Conservation (phyloP, 805 yeast genomes). For the Saccharomycopsis schoenii region DNA sequence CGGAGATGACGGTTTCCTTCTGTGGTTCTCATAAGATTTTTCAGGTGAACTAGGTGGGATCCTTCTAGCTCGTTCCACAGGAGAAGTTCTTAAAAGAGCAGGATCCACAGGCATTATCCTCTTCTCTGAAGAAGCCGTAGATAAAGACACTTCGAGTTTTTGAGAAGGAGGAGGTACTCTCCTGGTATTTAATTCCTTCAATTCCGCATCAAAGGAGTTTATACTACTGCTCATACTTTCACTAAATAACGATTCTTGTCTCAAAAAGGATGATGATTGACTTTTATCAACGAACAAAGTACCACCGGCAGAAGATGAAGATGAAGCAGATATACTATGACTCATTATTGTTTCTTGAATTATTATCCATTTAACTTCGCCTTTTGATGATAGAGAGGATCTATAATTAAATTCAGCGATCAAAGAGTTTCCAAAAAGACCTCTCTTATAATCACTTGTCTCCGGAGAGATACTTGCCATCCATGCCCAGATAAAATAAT, state of each 20-base stretch:
- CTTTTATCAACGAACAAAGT: neutral
- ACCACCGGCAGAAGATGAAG: neutral
- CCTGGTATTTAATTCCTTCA: neutral
- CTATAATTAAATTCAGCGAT: constrained; percentile 74
- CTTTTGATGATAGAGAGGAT: constrained; percentile 30
- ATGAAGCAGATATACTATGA: constrained; percentile 28
- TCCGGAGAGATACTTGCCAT: constrained; percentile 66
- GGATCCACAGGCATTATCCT: neutral
- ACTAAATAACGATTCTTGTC: neutral
- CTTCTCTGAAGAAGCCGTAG: neutral
- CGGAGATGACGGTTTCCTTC: neutral
- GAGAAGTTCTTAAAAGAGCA: neutral
- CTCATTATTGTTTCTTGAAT: constrained; percentile 40
- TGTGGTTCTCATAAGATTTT: neutral
- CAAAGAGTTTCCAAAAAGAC: constrained; percentile 69
- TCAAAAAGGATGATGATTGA: neutral
- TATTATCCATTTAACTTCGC: constrained; percentile 66
- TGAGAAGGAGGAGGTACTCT: neutral
- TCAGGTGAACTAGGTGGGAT: neutral
- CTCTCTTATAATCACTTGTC: constrained; percentile 53
- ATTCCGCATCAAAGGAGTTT: neutral
- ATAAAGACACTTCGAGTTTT: neutral
- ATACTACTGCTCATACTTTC: neutral
- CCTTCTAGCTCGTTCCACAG: neutral
- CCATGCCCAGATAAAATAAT: constrained; percentile 91